These are phyloP conservation scores for Xanthoparmelia taractica DNA, from an alignment of 495 filamentous ascomycete species.

Conservation along the genomic window DNA sequence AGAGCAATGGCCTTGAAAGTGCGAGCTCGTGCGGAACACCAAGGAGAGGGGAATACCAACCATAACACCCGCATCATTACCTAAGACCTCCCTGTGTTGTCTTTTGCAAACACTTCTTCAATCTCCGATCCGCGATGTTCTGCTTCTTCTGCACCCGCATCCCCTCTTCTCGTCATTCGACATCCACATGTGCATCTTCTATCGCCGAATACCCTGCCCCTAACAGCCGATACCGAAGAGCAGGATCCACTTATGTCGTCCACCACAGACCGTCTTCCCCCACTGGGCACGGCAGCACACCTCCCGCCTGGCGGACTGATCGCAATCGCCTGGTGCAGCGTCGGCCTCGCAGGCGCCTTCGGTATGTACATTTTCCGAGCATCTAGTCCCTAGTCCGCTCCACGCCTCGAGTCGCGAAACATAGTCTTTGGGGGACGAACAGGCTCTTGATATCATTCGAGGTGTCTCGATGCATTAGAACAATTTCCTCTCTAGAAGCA, in stretches of 20 bases:
- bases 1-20: not conserved
- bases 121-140: not conserved
- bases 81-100: not conserved
- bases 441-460: not conserved
- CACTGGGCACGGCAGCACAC: constrained; percentile 4
- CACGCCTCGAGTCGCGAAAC: not conserved
- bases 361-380: not conserved
- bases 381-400: no score
- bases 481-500: not conserved
- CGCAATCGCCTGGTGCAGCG: constrained; percentile 13
- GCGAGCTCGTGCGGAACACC: not conserved
- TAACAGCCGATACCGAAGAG: not conserved
- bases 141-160: constrained; percentile 1
- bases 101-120: not conserved
- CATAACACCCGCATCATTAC: not conserved
- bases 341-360: constrained; percentile 33
- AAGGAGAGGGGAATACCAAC: not conserved
- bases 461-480: not conserved
- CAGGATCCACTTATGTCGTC: constrained; percentile 2
- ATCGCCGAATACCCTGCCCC: not conserved
- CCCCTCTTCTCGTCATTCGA: not conserved
- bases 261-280: not conserved
- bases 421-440: not conserved
- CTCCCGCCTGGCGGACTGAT: constrained; percentile 7
- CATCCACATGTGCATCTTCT: not conserved